These are phyloP conservation scores for Tolypocladium paradoxum DNA, from an alignment of 2,329 filamentous ascomycete species.

Conservation along the genomic window DNA sequence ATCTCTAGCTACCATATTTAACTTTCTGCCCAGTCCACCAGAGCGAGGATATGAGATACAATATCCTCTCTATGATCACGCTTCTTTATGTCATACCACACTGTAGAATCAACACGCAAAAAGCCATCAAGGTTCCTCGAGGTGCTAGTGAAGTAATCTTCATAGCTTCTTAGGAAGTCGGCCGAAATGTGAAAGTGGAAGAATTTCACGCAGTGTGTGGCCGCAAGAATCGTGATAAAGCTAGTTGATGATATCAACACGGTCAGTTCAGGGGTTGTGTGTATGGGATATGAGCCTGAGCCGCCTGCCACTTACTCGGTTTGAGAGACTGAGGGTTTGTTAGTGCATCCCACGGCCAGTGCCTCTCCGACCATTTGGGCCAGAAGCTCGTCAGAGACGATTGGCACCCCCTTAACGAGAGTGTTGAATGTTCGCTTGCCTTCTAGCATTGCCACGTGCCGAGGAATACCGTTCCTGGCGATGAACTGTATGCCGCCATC, in stretches of 20 bases:
- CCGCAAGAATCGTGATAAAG: neutral
- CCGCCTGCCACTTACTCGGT: neutral
- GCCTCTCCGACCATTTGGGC: neutral
- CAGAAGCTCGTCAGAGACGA: too few relatives aligned
- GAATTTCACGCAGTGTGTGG: neutral
- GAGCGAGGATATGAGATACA: neutral
- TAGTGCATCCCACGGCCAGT: neutral
- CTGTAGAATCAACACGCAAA: neutral
- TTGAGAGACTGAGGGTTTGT: neutral
- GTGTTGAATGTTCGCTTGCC: neutral
- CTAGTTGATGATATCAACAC: neutral
- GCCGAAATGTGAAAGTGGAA: neutral
- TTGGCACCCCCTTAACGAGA: too few relatives aligned
- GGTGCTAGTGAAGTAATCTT: neutral
- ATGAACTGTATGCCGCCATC: too few relatives aligned
- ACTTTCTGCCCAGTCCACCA: neutral
- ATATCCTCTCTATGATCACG: neutral
- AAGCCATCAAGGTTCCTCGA: too few relatives aligned
- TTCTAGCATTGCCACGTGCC: neutral
- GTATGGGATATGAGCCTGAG: neutral
- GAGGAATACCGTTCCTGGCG: too few relatives aligned
- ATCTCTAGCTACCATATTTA: too few relatives aligned
- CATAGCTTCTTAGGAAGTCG: neutral
- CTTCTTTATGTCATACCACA: neutral
- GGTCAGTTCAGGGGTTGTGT: neutral